Conservation (phyloP, 768 basidiomycete genomes). For the Lactifluus piperatus region DNA sequence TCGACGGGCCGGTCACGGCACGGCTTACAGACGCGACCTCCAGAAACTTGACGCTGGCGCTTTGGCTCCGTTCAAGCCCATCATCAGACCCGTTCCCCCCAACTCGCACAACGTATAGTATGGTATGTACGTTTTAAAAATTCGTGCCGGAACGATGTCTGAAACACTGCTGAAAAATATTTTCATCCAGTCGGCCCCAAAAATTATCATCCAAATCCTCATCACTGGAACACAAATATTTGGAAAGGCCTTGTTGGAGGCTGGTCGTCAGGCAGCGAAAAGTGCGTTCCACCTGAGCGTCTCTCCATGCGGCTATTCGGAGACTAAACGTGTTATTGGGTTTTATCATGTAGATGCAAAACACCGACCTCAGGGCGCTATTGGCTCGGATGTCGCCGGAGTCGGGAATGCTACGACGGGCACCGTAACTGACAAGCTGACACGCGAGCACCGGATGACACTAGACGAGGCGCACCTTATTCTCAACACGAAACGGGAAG, state of each 20-base stretch:
- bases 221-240: constrained; percentile 72
- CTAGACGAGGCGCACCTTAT: constrained; percentile 92
- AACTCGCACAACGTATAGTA: background rate
- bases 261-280: constrained; percentile 85
- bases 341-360: constrained; percentile 59
- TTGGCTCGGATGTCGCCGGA: constrained; percentile 64
- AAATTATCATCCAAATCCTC: constrained; percentile 69
- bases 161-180: background rate
- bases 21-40: background rate
- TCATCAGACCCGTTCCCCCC: background rate
- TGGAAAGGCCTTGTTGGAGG: constrained; percentile 86
- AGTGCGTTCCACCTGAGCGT: constrained; percentile 46
- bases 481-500: constrained; percentile 75
- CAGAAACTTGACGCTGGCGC: background rate
- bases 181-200: constrained; percentile 60
- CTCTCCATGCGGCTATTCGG: background rate
- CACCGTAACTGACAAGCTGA: constrained; percentile 74
- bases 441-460: constrained; percentile 85
- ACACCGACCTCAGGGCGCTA: constrained; percentile 58
- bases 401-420: constrained; percentile 65
- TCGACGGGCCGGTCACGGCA: too few relatives aligned
- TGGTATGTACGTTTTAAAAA: background rate
- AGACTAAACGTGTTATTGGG: background rate
- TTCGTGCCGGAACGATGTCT: background rate
- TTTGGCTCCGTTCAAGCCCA: background rate